Base-by-base conservation (phyloP, 2,329 filamentous ascomycete species). In the Mycocentrospora acerina region DNA sequence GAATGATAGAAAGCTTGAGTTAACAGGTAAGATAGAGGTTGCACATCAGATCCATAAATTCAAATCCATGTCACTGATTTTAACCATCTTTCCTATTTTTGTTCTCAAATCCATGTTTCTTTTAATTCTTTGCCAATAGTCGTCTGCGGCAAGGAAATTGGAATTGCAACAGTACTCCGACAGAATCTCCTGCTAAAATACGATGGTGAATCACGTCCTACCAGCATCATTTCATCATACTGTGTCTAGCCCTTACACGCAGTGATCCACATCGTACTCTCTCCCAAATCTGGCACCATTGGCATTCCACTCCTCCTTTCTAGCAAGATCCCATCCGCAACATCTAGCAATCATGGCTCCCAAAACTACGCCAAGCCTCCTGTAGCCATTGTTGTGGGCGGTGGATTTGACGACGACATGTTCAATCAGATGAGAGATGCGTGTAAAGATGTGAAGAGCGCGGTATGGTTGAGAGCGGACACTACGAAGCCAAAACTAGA, bases 51-150 rank as follows among this genome's bases (percentile, higher is more conserved):
- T n/a, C n/a, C n/a, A n/a, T n/a, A n/a, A n/a, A n/a, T n/a, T n/a
- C n/a, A n/a, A n/a, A n/a, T n/a, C n/a, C n/a, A n/a, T n/a, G n/a
- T n/a, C n/a, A n/a, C n/a, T n/a, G n/a, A n/a, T n/a, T n/a, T n/a
- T n/a, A n/a, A n/a, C n/a, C n/a, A n/a, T n/a, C n/a, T n/a, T n/a
- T n/a, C n/a, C n/a, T n/a, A n/a, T n/a, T n/a, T n/a, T n/a, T n/a
- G n/a, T n/a, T n/a, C n/a, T n/a, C n/a, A n/a, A n/a, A n/a, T n/a
- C n/a, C n/a, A n/a, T n/a, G n/a, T n/a, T n/a, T n/a, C n/a, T n/a
- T n/a, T n/a, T n/a, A n/a, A n/a, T n/a, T n/a, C n/a, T n/a, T n/a
- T 49, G 4, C 52, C 50, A 2, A 39, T 50, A 18, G 14, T 56
- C 10, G 28, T 54, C 2, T 46, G 51, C 32, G 50, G 50, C 7